Conservation (phyloP, 345 rosid genomes). For the Erodium maritimum region DNA sequence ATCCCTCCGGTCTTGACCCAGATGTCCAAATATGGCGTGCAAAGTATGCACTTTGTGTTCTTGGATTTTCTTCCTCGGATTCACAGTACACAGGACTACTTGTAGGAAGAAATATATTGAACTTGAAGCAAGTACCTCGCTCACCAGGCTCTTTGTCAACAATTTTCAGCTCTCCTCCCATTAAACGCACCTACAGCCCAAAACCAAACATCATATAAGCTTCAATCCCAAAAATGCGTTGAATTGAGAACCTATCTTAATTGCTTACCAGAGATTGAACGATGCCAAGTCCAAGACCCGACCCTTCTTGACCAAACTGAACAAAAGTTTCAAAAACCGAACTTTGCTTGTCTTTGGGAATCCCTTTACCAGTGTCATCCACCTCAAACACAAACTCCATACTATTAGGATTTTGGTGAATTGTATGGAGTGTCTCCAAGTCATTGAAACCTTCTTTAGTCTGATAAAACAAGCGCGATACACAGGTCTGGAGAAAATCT, state of each 20-base stretch:
- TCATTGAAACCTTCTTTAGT: conserved; percentile 20
- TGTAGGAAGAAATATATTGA: conserved; percentile 34
- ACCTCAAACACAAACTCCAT: conserved; percentile 66
- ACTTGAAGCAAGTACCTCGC: conserved; percentile 70
- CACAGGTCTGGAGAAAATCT: conserved; percentile 11
- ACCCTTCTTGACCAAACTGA: conserved; percentile 54
- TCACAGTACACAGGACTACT: neutral
- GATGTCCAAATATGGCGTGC: no score
- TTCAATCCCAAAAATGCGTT: no score
- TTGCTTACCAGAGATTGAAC: conserved; percentile 74
- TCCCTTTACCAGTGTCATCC: conserved; percentile 75
- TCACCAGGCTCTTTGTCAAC: conserved; percentile 42
- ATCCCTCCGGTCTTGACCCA: no score
- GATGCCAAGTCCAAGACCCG: conserved; percentile 81
- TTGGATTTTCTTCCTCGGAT: no score
- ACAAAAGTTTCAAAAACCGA: conserved; percentile 67
- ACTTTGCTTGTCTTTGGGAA: conserved; percentile 49
- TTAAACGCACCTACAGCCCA: conserved; percentile 37
- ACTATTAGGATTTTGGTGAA: conserved; percentile 10
- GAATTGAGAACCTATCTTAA: neutral
- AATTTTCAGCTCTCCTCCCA: conserved; percentile 78
- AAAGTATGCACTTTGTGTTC: no score
- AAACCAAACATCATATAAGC: no score
- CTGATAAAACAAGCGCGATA: conserved; percentile 15
- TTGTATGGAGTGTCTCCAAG: no score